Percentiles rank a stretch among this genome's conserved stretches.
These are phyloP conservation scores for Pinus taeda DNA, from an alignment of 75 land plant species.

Conservation along the genomic window DNA sequence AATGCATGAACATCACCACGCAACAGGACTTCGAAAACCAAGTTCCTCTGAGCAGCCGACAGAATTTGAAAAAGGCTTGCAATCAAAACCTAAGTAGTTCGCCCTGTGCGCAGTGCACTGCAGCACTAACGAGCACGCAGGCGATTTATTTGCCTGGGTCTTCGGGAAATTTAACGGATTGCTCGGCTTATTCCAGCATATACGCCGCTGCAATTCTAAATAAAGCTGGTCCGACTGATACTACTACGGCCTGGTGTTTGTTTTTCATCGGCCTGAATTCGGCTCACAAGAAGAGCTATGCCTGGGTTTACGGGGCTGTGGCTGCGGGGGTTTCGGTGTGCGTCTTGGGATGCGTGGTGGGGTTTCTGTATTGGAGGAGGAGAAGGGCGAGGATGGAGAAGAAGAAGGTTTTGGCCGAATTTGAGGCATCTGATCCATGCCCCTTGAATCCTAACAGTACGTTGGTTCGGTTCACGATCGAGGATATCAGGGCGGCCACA, in stretches of 20 bases:
- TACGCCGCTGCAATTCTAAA: conserved; percentile 62
- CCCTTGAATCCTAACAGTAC: conserved; percentile 13
- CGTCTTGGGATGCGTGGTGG: not conserved
- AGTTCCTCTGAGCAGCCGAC: conserved; percentile 12
- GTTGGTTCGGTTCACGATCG: conserved; percentile 22
- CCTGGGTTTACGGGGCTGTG: conserved; percentile 13
- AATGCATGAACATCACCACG: conserved; percentile 65
- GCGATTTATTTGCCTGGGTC: not conserved
- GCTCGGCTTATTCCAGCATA: conserved; percentile 48
- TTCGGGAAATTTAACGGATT: conserved; percentile 37
- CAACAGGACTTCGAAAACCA: conserved; percentile 27
- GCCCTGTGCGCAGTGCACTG: conserved; percentile 50
- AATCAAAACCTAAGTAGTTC: conserved; percentile 35
- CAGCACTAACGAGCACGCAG: conserved; percentile 19
- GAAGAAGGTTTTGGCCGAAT: not conserved
- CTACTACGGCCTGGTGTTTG: conserved; percentile 36
- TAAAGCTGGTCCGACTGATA: conserved; percentile 44
- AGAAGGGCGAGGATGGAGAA: not conserved
- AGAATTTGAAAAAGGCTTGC: conserved; percentile 25
- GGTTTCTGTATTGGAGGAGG: conserved; percentile 1
- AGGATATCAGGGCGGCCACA: conserved; percentile 41
- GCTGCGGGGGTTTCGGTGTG: conserved; percentile 16
- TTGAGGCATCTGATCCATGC: conserved; percentile 8
- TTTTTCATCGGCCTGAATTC: conserved; percentile 11
- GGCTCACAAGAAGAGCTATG: not conserved